phyloP scores from a whole-genome alignment of 176 grass and related monocot genomes.

The Bothriochloa decipiens region DNA sequence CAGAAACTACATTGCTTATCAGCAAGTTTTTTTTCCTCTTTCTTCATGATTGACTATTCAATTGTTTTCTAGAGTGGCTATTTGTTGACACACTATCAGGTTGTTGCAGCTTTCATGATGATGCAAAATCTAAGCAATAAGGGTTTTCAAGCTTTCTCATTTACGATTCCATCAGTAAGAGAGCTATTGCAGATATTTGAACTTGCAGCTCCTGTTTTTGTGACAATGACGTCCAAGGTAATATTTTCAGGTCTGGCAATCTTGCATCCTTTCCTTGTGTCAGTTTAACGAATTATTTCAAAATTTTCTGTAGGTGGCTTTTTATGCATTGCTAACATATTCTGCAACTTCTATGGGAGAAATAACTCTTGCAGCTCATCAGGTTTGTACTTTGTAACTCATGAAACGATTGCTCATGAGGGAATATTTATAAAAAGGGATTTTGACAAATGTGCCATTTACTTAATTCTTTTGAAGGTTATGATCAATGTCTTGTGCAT shows the following conservation, averaged over 20 bases:
- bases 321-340: constrained; percentile 96
- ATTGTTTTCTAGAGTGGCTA: constrained; percentile 22
- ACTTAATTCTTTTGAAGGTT: constrained; percentile 61
- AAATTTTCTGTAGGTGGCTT: constrained; percentile 70
- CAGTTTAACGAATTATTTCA: constrained; percentile 32
- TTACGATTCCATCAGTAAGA: constrained; percentile 69
- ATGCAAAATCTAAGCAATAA: constrained; percentile 71
- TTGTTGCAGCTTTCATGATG: constrained; percentile 98
- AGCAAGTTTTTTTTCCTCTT: background rate
- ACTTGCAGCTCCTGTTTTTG: constrained; percentile 93
- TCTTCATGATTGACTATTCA: constrained; percentile 30
- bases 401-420: background rate
- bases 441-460: constrained; percentile 30
- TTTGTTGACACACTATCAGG: constrained; percentile 51
- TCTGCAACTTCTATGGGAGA: constrained; percentile 91
- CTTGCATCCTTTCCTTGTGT: constrained; percentile 8
- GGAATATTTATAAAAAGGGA: constrained; percentile 1
- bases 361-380: constrained; percentile 86
- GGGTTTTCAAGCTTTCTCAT: constrained; percentile 71
- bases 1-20: background rate
- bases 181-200: constrained; percentile 91
- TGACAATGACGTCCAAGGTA: constrained; percentile 99
- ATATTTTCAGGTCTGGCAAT: constrained; percentile 12
- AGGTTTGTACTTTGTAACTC: constrained; percentile 55
- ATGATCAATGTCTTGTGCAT: constrained; percentile 95